Conservation (phyloP, 805 yeast genomes). For the Candida golubevii region DNA sequence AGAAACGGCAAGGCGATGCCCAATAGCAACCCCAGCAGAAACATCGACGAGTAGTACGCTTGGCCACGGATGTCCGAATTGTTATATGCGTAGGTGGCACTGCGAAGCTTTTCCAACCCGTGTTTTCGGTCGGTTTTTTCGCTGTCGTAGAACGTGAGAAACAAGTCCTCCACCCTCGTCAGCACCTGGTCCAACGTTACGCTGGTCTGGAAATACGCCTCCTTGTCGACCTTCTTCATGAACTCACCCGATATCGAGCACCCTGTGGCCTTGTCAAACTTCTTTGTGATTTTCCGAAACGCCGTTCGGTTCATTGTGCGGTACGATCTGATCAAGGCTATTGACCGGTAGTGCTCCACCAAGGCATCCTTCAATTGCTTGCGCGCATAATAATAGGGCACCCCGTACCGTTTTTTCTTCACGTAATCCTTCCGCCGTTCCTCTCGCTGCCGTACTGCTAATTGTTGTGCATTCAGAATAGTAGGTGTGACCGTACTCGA, state of each 20-base stretch:
- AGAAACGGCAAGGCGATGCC: conserved; percentile 73
- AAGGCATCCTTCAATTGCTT: conserved; percentile 65
- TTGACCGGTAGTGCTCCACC: conserved; percentile 66
- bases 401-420: conserved; percentile 30
- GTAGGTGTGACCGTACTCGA: neutral
- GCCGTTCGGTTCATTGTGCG: conserved; percentile 81
- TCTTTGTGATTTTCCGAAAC: conserved; percentile 81
- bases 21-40: conserved; percentile 59
- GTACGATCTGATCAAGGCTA: conserved; percentile 68
- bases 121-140: conserved; percentile 50
- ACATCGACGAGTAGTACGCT: conserved; percentile 42
- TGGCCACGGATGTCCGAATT: conserved; percentile 24
- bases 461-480: neutral
- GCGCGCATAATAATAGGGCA: conserved; percentile 62
- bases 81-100: conserved; percentile 38
- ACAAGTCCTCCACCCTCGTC: conserved; percentile 62
- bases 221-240: conserved; percentile 51
- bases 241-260: conserved; percentile 43
- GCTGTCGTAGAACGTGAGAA: conserved; percentile 58
- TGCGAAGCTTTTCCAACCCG: conserved; percentile 62
- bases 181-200: conserved; percentile 64
- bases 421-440: conserved; percentile 48
- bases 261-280: conserved; percentile 73
- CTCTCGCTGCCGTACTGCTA: conserved; percentile 8
- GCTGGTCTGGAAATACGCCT: conserved; percentile 56